Evolutionary conservation across 1,139 yeast species (phyloP).

Genomic region (Blastobotrys serpentis): DNA sequence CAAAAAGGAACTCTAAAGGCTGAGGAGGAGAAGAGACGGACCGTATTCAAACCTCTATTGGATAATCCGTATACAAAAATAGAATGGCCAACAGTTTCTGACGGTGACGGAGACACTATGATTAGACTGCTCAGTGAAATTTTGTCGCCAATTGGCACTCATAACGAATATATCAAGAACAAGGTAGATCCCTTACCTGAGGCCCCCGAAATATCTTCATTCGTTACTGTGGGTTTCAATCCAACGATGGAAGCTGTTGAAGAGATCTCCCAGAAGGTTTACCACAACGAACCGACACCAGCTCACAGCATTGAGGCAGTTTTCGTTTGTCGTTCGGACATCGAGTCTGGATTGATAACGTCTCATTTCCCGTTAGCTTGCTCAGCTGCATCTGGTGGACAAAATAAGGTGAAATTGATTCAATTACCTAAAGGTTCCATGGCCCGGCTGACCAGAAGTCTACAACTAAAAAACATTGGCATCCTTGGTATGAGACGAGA

Average conservation of each 20-base stretch:
- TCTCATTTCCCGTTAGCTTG: slow-evolving; percentile 29
- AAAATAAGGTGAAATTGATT: slow-evolving; percentile 20
- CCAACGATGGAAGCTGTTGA: slow-evolving; percentile 25
- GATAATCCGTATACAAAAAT: slow-evolving; percentile 25
- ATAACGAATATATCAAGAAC: slow-evolving; percentile 11
- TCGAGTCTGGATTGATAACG: slow-evolving; percentile 23
- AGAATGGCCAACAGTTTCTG: slow-evolving; percentile 22
- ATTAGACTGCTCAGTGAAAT: slow-evolving; percentile 18
- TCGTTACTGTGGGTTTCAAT: slow-evolving; percentile 25
- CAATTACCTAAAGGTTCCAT: slow-evolving; percentile 27
- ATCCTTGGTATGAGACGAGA: slow-evolving; percentile 18
- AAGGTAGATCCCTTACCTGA: slow-evolving; percentile 11
- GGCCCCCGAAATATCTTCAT: slow-evolving; percentile 16
- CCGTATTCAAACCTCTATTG: slow-evolving; percentile 26
- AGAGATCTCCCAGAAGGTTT: slow-evolving; percentile 13
- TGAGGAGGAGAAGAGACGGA: slow-evolving; percentile 18
- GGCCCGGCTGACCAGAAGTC: slow-evolving; percentile 20
- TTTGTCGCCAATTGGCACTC: slow-evolving; percentile 18
- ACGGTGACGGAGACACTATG: slow-evolving; percentile 16
- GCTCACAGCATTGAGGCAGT: slow-evolving; percentile 16
- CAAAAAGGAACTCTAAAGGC: slow-evolving; percentile 19
- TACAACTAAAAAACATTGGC: slow-evolving; percentile 12
- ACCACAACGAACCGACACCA: neutral
- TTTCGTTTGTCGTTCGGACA: slow-evolving; percentile 30
- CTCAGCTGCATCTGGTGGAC: slow-evolving; percentile 21